Percentiles rank a stretch among this genome's conserved stretches.
phyloP scores from a whole-genome alignment of 2,329 filamentous ascomycete genomes.

The Arthrocladium fulminans region DNA sequence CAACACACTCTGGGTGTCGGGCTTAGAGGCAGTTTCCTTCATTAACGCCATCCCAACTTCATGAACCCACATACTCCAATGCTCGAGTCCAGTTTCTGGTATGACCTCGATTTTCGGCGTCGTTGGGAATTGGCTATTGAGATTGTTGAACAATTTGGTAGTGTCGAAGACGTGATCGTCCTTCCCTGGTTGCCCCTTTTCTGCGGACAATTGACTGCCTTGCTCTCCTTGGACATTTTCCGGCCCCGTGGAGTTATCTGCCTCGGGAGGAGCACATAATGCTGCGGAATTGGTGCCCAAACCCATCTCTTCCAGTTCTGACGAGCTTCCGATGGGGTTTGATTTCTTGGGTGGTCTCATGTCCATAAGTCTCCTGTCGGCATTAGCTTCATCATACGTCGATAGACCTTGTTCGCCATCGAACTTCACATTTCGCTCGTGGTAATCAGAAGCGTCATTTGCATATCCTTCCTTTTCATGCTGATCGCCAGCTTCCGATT shows the following conservation, averaged over 20 bases:
- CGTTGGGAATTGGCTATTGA: background rate
- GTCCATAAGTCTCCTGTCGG: too few species aligned
- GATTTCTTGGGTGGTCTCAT: too few species aligned
- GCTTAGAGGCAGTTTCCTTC: background rate
- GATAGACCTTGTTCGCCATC: too few species aligned
- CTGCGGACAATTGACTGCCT: background rate
- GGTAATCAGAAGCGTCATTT: too few species aligned
- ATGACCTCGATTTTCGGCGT: background rate
- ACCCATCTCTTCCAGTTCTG: too few species aligned
- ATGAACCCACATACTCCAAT: background rate
- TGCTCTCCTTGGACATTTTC: background rate
- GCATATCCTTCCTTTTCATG: too few species aligned
- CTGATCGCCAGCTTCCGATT: too few species aligned
- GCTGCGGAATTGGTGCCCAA: background rate
- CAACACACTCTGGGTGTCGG: background rate
- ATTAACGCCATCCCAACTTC: background rate
- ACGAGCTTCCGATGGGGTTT: too few species aligned
- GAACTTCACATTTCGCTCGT: too few species aligned
- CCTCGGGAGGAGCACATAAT: background rate
- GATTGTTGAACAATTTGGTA: background rate
- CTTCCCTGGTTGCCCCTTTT: background rate
- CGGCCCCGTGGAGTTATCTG: background rate
- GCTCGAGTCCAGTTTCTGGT: background rate
- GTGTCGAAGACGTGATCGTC: background rate
- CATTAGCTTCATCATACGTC: too few species aligned